These are phyloP conservation scores for Exophiala oligosperma DNA, from an alignment of 2,329 filamentous ascomycete genomes.

Conservation along the genomic window DNA sequence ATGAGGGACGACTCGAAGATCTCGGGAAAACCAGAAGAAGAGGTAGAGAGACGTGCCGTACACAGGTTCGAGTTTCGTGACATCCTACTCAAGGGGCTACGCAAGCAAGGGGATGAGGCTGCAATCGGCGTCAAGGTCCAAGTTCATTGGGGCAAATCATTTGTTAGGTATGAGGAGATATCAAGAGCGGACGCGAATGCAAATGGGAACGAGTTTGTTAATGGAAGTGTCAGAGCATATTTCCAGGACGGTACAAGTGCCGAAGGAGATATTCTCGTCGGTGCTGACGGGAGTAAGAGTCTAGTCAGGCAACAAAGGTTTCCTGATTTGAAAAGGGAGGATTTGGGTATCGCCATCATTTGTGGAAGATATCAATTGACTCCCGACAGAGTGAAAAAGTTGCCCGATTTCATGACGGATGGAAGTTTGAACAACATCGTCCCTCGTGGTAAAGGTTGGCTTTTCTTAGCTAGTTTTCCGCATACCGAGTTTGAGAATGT, in stretches of 20 bases:
- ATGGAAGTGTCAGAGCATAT: conserved; percentile 27
- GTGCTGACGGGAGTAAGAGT: conserved; percentile 42
- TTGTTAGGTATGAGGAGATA: conserved; percentile 24
- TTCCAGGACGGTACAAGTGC: conserved; percentile 38
- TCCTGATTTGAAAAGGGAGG: conserved; percentile 36
- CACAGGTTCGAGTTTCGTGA: conserved; percentile 38
- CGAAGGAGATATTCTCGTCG: conserved; percentile 38
- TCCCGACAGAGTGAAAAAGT: neutral
- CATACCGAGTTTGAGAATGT: conserved; percentile 8
- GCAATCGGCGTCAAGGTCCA: conserved; percentile 19
- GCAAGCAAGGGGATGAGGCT: neutral
- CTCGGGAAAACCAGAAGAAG: conserved; percentile 8
- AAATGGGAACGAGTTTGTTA: neutral
- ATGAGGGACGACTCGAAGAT: conserved; percentile 4
- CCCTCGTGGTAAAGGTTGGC: conserved; percentile 5
- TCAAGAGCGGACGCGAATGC: no score
- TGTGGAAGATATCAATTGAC: conserved; percentile 37
- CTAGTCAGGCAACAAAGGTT: conserved; percentile 39
- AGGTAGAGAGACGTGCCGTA: conserved; percentile 20
- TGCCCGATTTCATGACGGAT: conserved; percentile 30
- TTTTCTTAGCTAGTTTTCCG: conserved; percentile 10
- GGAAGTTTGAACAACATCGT: conserved; percentile 21
- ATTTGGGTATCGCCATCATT: conserved; percentile 40
- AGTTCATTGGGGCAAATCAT: conserved; percentile 35
- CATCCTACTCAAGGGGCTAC: conserved; percentile 35